Percentiles rank a stretch among this genome's conserved stretches.
Conservation (phyloP, 164 flowering plant species). For the Vitis vinifera region ASM3070453v1 NC_081817.1:7132501-7133000, state of each 20-base stretch:
- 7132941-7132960: too few species aligned
- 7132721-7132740: conserved; percentile 70
- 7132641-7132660: conserved; percentile 88
- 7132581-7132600: conserved; percentile 74
- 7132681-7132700: conserved; percentile 70
- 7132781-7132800: conserved; percentile 33
- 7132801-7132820: conserved; percentile 27
- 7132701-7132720: conserved; percentile 77
- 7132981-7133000: too few species aligned
- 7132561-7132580: conserved; percentile 83
- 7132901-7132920: too few species aligned
- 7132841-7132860: too few species aligned
- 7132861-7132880: too few species aligned
- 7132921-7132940: too few species aligned
- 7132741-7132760: conserved; percentile 90
- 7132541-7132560: conserved; percentile 65
- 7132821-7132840: too few species aligned
- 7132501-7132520: too few species aligned
- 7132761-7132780: conserved; percentile 67
- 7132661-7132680: conserved; percentile 22
- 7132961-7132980: too few species aligned
- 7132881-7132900: too few species aligned
- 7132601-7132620: conserved; percentile 65
- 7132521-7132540: conserved; percentile 41
- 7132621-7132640: conserved; percentile 81